Evolutionary conservation across 805 yeast genomes (phyloP), one percentile per base, ranked within the genome.

Genomic region (Lipomyces lipofer): DNA sequence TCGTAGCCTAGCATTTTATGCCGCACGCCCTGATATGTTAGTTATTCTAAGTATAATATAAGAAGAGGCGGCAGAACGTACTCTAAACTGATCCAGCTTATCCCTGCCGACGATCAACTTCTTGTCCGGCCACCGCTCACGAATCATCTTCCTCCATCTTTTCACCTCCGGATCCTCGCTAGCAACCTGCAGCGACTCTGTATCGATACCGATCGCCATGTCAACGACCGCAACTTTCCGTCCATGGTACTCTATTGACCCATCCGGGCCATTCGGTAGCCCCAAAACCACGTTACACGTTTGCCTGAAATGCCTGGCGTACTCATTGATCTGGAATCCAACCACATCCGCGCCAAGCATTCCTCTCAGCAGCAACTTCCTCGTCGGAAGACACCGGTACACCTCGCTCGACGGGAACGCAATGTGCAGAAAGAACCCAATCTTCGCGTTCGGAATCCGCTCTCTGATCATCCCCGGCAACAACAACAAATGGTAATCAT

Each of bases 351-450:
- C 90, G 10, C 96, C 98, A 28, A 94, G 73, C 72, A 92, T 77
- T 19, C 99, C 99, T 56, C 79, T 77, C 13, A 94, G 73, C 12
- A 94, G 76, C 10, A 79, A 79, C 47, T 81, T 83, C 64, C 99
- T 78, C 64, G 89, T 94, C 1, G 98, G 96, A 58, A 92, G 79
- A 65, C 97, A 91, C 60, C 98, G 78, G 72, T 91, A 94, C 2
- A 92, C 96, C 69, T 92, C 99, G 53, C 92, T 83, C 2, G 96
- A 87, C 7, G 99, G 99, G 74, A 92, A 92, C 1, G 98, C 86
- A 12, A 92, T 88, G 66, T 94, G 99, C 53, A 94, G 74, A 70
- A 90, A 94, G 63, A 91, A 86, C 0, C 97, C 97, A 63, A 94
- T 90, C 59, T 85, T 82, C 1, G 96, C 97, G 53, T 81, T 69